Evolutionary conservation across 805 yeast genomes (phyloP).

Genomic region (Komagataella mondaviorum): DNA sequence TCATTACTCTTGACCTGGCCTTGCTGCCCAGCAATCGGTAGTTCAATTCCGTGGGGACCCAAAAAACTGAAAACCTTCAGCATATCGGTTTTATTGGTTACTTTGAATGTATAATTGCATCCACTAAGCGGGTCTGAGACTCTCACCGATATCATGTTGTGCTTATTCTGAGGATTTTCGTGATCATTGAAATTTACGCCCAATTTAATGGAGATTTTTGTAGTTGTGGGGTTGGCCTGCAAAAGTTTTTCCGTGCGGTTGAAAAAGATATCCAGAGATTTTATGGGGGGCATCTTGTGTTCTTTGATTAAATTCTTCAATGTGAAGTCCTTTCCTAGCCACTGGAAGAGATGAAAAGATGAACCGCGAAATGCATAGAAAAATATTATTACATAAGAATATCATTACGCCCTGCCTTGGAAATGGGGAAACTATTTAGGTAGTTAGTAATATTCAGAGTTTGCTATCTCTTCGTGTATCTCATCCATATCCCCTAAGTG

Average conservation of each 20-base stretch:
- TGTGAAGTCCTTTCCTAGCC: neutral
- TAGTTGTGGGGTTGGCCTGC: constrained; percentile 5
- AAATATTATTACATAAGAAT: neutral
- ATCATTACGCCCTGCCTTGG: neutral
- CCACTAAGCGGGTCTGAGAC: constrained; percentile 13
- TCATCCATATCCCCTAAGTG: neutral
- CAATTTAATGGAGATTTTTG: neutral
- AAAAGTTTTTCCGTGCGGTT: constrained; percentile 3
- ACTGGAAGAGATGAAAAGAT: neutral
- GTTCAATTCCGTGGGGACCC: constrained; percentile 39
- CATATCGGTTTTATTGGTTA: constrained; percentile 58
- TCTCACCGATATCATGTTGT: neutral
- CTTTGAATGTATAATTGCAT: constrained; percentile 40
- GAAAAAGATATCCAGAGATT: constrained; percentile 4
- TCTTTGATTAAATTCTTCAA: neutral
- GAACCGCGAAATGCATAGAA: neutral
- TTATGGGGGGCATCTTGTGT: constrained; percentile 1
- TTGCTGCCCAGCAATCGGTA: neutral
- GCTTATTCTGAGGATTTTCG: neutral
- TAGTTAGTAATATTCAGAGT: neutral
- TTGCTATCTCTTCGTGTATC: neutral
- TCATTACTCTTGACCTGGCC: neutral
- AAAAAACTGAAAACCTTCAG: constrained; percentile 58
- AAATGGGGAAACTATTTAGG: neutral
- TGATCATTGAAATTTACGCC: neutral